Evolutionary conservation across 129 eudicot genomes (phyloP).

Genomic region (Pulicaria dysenterica): DNA sequence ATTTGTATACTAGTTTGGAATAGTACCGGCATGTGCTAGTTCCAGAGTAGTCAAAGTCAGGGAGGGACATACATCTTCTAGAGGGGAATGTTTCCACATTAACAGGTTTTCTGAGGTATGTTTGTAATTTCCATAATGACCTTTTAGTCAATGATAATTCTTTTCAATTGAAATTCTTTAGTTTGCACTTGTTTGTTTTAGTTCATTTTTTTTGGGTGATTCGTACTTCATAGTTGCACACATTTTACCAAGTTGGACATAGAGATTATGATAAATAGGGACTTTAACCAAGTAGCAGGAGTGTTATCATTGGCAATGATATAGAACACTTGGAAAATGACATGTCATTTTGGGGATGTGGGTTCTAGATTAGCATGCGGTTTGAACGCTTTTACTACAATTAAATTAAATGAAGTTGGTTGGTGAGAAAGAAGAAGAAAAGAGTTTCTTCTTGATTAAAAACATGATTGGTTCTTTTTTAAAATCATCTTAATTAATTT

Average conservation of each 20-base stretch:
- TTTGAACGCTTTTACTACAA: not conserved
- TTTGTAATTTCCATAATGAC: conserved; percentile 51
- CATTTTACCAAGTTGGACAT: not conserved
- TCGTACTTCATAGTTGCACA: not conserved
- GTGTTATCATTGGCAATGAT: too few species aligned
- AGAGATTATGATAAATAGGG: too few species aligned
- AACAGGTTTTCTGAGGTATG: conserved; percentile 74
- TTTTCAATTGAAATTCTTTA: conserved; percentile 48
- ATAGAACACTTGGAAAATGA: not conserved
- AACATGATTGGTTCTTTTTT: not conserved
- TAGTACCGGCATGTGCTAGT: conserved; percentile 51
- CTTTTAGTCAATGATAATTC: conserved; percentile 46
- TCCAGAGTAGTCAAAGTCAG: conserved; percentile 54
- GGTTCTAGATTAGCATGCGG: not conserved
- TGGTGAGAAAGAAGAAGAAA: not conserved
- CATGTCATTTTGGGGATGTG: not conserved
- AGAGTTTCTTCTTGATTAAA: not conserved
- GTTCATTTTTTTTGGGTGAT: not conserved
- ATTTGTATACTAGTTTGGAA: conserved; percentile 71
- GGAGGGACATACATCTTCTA: conserved; percentile 49
- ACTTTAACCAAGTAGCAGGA: too few species aligned
- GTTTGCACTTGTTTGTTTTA: conserved; percentile 8
- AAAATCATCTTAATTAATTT: not conserved
- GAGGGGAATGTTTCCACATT: conserved; percentile 52
- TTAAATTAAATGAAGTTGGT: not conserved